Evolutionary conservation across 345 rosid genomes (phyloP), one percentile per base, ranked within the genome.

Genomic region (Brassica carinata): DNA sequence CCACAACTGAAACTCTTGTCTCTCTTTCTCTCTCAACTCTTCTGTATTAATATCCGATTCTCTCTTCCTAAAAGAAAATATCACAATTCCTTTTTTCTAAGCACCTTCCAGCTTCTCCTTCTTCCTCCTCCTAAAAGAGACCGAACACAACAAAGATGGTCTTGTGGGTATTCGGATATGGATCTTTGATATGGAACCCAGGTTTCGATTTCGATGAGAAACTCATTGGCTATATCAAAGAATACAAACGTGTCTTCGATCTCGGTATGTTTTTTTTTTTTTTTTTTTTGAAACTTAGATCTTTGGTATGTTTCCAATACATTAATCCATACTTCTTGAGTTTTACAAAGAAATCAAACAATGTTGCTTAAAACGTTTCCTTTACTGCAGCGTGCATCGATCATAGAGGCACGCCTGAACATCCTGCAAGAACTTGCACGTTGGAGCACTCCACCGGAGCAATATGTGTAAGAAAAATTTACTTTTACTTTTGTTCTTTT

Each of bases 81-180:
- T 81, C 72, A 70, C 62, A 55, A 40, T 67, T 6, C 31, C 18
- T 38, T 68, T 53, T 43, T 38, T 8, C 8, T 11, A 45, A 8
- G 1, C 29, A 30, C 18, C 62, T 8, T 15, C 40, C 15, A 53
- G 36, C 63, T 30, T 30, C 26, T 45, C 45, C 18, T 14, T 69
- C 63, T 58, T 62, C 45, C 26, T 18, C 33, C 34, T 48, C 3
- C 19, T 27, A 4, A 59, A 19, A 58, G 15, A 64, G 7, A 33
- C 38, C 1, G 51, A 5, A 1, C 67, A 57, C 8, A 40, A 2
- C 18, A 2, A 69, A 76, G 59, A 96, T 95, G 99, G 99, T 89
- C 26, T 86, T 95, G 87, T 95, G 98, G 98, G 88, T 95, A 69
- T 95, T 95, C 72, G 99, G 99, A 74, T 95, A 95, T 80, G 98